phyloP scores from a whole-genome alignment of 2,329 filamentous ascomycete species.

The Exophiala viscosa region DNA sequence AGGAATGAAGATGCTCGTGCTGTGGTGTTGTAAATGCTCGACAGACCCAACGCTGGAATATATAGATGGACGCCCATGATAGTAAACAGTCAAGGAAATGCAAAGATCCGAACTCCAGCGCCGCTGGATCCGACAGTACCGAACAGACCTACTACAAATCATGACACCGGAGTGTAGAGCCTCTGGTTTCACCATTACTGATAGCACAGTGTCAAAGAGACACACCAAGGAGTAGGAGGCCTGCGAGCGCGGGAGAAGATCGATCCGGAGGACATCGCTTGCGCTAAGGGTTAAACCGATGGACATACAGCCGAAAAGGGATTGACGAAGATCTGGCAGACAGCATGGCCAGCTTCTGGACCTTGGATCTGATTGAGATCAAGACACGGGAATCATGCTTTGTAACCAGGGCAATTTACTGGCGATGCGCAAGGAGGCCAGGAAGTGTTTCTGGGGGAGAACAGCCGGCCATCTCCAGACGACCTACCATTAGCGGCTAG shows the following conservation, averaged over 20 bases:
- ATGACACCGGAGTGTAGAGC: constrained; percentile 19
- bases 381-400: background rate
- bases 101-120: constrained; percentile 18
- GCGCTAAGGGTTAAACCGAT: background rate
- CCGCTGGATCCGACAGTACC: constrained; percentile 1
- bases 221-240: constrained; percentile 3
- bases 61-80: constrained; percentile 2
- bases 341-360: background rate
- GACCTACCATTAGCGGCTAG: background rate
- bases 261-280: background rate
- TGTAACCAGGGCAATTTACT: constrained; percentile 1
- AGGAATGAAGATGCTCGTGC: constrained; percentile 18
- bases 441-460: background rate
- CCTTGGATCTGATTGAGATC: background rate
- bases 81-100: constrained; percentile 9
- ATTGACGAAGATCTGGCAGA: background rate
- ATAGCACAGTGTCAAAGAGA: constrained; percentile 13
- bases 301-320: background rate
- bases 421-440: background rate
- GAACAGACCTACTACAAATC: constrained; percentile 18
- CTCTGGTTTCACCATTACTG: constrained; percentile 16
- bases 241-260: background rate
- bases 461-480: background rate
- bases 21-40: constrained; percentile 6
- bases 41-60: constrained; percentile 10